Evolutionary conservation across 192 early-diverging fungal species (phyloP).

Genomic region (Gryganskiella cystojenkinii): DNA sequence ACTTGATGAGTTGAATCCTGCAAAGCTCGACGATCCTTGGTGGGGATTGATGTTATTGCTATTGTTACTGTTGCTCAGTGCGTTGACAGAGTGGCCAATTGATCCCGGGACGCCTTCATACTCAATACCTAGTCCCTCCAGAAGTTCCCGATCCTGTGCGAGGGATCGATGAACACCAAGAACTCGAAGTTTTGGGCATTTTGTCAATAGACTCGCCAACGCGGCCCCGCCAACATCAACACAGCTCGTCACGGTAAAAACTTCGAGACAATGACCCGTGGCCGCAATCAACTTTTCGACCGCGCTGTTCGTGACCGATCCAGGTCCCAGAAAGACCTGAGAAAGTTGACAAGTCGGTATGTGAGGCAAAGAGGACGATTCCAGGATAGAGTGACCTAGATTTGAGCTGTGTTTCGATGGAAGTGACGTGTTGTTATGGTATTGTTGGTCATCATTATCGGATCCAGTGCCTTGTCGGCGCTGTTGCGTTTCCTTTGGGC

Average conservation of each 20-base stretch:
- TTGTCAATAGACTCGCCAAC: slow-evolving; percentile 34
- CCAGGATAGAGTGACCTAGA: background rate
- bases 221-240: slow-evolving; percentile 47
- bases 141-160: slow-evolving; percentile 29
- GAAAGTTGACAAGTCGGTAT: slow-evolving; percentile 23
- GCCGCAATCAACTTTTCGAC: slow-evolving; percentile 35
- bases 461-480: background rate
- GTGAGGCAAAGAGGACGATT: too few species aligned
- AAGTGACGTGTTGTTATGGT: too few species aligned
- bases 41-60: background rate
- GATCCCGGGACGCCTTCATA: background rate
- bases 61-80: background rate
- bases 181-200: slow-evolving; percentile 35
- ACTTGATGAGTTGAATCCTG: too few species aligned
- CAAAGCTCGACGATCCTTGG: too few species aligned
- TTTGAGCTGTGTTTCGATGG: background rate
- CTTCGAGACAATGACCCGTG: slow-evolving; percentile 37
- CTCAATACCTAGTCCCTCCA: slow-evolving; percentile 41
- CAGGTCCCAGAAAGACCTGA: slow-evolving; percentile 49
- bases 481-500: background rate
- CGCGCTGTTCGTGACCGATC: slow-evolving; percentile 44
- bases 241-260: slow-evolving; percentile 44
- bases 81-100: background rate
- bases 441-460: background rate
- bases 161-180: slow-evolving; percentile 39